Conservation (phyloP, 2,329 filamentous ascomycete genomes). For the Cladophialophora bantiana region DNA sequence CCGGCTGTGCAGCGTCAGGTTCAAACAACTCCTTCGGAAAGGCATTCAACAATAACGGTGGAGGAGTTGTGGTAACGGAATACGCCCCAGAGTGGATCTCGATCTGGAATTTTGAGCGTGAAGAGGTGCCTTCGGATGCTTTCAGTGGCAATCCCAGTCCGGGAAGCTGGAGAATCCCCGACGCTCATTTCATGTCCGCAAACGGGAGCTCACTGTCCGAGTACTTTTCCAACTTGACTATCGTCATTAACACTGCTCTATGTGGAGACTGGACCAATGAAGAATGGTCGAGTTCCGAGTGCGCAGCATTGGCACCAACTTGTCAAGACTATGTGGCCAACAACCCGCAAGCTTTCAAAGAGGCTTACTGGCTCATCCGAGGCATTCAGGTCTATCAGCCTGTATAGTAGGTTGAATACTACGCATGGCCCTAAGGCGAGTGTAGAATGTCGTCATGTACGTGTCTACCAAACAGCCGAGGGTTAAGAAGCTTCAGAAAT, state of each 20-base stretch:
- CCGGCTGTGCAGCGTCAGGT: conserved; percentile 50
- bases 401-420: background rate
- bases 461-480: too few species aligned
- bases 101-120: conserved; percentile 69
- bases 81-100: conserved; percentile 76
- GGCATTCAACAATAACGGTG: conserved; percentile 59
- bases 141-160: conserved; percentile 47
- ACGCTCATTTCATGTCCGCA: conserved; percentile 50
- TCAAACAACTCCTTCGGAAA: conserved; percentile 53
- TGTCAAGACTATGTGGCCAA: conserved; percentile 74
- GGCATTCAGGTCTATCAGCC: conserved; percentile 67
- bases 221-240: conserved; percentile 51
- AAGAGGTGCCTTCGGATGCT: conserved; percentile 54
- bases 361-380: conserved; percentile 79
- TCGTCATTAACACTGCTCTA: conserved; percentile 61
- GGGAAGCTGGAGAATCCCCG: conserved; percentile 54
- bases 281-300: conserved; percentile 61
- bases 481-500: too few species aligned
- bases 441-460: background rate
- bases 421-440: background rate
- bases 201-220: conserved; percentile 50
- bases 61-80: conserved; percentile 74
- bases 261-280: conserved; percentile 64
- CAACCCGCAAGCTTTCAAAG: conserved; percentile 71
- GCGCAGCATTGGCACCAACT: conserved; percentile 64